Percentiles rank a stretch among this genome's conserved stretches.
Evolutionary conservation across 805 yeast genomes (phyloP).

Genomic region (Saccharomyces kudriavzevii): DNA sequence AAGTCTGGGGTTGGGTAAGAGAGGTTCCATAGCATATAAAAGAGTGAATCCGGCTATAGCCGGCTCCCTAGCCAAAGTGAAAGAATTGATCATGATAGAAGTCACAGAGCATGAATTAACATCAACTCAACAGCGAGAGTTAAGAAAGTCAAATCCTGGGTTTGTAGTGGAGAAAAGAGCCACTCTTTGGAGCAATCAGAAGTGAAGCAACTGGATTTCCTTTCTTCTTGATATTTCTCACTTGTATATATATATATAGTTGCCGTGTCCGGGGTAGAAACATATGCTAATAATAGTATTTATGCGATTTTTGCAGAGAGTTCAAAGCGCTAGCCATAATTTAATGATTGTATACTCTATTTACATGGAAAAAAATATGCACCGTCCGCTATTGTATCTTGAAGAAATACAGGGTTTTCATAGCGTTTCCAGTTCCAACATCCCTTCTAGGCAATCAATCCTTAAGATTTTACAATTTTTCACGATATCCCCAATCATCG

Average conservation of each 20-base stretch:
- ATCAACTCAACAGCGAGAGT: constrained; percentile 42
- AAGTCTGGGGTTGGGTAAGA: constrained; percentile 65
- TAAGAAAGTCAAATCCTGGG: constrained; percentile 60
- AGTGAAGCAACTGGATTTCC: constrained; percentile 1
- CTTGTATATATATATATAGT: not conserved
- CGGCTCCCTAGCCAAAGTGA: constrained; percentile 72
- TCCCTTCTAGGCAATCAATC: constrained; percentile 39
- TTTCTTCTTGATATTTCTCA: constrained; percentile 6
- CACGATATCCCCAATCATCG: constrained; percentile 39
- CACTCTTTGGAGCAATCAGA: constrained; percentile 1
- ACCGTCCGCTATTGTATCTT: not conserved
- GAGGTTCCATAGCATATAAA: constrained; percentile 70
- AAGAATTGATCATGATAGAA: constrained; percentile 80
- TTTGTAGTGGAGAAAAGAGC: constrained; percentile 39
- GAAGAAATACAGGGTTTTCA: constrained; percentile 1
- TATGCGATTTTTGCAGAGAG: not conserved
- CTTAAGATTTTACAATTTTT: constrained; percentile 34
- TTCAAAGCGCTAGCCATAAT: constrained; percentile 1
- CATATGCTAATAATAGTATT: not conserved
- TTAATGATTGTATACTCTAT: not conserved
- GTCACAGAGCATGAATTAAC: constrained; percentile 49
- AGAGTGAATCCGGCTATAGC: constrained; percentile 71
- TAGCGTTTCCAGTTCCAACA: constrained; percentile 24
- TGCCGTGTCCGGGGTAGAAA: not conserved
- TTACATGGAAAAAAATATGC: not conserved